phyloP scores from a whole-genome alignment of 2,329 filamentous ascomycete genomes.

The Tetracladium maxilliforme region DNA sequence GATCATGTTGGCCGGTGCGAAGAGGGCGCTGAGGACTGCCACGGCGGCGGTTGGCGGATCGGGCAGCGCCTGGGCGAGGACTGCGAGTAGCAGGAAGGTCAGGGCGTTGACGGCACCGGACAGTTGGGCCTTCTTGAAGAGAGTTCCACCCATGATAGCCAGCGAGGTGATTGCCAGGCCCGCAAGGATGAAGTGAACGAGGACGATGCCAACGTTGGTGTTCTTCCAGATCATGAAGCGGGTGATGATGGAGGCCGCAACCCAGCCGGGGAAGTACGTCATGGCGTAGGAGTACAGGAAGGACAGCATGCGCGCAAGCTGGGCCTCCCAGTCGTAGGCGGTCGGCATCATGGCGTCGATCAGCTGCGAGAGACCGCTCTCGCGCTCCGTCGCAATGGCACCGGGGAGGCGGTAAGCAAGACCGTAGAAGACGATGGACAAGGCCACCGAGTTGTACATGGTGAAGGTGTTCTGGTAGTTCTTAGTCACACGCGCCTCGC shows the following conservation, averaged over 20 bases:
- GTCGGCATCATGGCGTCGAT: slow-evolving; percentile 88
- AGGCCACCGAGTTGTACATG: slow-evolving; percentile 62
- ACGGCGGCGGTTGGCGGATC: slow-evolving; percentile 40
- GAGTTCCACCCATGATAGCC: slow-evolving; percentile 65
- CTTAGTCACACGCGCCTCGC: slow-evolving; percentile 47
- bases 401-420: slow-evolving; percentile 80
- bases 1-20: slow-evolving; percentile 78
- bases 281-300: slow-evolving; percentile 69
- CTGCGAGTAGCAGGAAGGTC: slow-evolving; percentile 57
- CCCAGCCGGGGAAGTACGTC: slow-evolving; percentile 72
- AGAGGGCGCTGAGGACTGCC: slow-evolving; percentile 57
- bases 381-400: slow-evolving; percentile 71
- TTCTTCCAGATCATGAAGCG: slow-evolving; percentile 49
- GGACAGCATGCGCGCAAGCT: slow-evolving; percentile 62
- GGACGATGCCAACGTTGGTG: slow-evolving; percentile 48
- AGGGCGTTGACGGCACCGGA: slow-evolving; percentile 72
- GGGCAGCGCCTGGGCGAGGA: slow-evolving; percentile 59
- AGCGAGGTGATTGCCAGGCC: slow-evolving; percentile 68
- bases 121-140: slow-evolving; percentile 79
- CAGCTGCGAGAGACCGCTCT: slow-evolving; percentile 75
- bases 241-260: slow-evolving; percentile 56
- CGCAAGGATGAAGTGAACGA: slow-evolving; percentile 61
- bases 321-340: slow-evolving; percentile 57
- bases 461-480: slow-evolving; percentile 62
- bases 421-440: slow-evolving; percentile 67